Evolutionary conservation across 2,329 filamentous ascomycete species (phyloP).

Genomic region (Fusarium scirpi): DNA sequence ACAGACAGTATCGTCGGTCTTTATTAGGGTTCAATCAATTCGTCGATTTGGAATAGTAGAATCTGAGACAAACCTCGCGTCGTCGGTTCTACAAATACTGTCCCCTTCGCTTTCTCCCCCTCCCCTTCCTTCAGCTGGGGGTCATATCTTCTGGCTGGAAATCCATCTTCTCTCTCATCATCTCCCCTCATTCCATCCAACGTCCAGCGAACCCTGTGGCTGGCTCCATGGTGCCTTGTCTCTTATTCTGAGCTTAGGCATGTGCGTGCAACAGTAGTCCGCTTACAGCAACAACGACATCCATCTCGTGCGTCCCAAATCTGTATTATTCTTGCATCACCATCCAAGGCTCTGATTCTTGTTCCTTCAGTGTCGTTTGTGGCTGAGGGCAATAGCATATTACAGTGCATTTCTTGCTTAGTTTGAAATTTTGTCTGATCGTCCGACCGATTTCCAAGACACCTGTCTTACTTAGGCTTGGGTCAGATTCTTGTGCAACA

Average conservation of each 20-base stretch:
- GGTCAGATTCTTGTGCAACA: conserved; percentile 28
- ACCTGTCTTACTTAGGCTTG: conserved; percentile 8
- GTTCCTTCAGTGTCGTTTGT: conserved; percentile 26
- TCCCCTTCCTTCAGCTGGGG: background rate
- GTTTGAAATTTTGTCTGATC: conserved; percentile 25
- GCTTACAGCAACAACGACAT: conserved; percentile 38
- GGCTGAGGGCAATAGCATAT: conserved; percentile 31
- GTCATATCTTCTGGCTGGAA: background rate
- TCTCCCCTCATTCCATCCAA: conserved; percentile 29
- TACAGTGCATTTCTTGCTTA: conserved; percentile 25
- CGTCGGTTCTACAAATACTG: conserved; percentile 16
- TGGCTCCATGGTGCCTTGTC: conserved; percentile 29
- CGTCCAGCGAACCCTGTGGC: conserved; percentile 22
- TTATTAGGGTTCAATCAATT: background rate
- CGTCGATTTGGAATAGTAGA: background rate
- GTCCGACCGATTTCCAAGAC: conserved; percentile 21
- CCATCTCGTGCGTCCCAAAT: conserved; percentile 36
- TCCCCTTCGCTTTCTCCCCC: conserved; percentile 14
- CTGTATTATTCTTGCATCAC: conserved; percentile 28
- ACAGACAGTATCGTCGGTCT: background rate
- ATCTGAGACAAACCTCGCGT: background rate
- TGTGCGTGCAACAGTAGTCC: conserved; percentile 41
- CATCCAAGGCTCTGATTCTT: conserved; percentile 27
- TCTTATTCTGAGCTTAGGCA: conserved; percentile 36
- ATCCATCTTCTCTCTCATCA: conserved; percentile 9